Evolutionary conservation across 768 basidiomycete species (phyloP).

Genomic region (Chalciporus pseudorubinellus): DNA sequence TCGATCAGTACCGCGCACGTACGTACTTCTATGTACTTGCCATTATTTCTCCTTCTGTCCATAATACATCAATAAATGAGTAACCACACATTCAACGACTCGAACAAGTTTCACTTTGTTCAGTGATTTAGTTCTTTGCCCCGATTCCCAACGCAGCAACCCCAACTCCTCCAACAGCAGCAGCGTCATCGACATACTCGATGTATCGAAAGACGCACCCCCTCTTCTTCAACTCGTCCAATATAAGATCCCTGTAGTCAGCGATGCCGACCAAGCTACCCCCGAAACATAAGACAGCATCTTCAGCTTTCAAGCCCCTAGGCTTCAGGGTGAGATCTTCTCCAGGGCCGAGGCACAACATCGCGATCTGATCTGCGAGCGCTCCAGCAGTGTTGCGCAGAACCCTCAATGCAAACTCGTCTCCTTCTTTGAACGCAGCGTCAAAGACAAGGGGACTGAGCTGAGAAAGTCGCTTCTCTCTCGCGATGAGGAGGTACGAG

Average conservation of each 20-base stretch:
- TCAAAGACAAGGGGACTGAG: slow-evolving; percentile 76
- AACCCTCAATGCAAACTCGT: slow-evolving; percentile 62
- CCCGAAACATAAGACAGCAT: slow-evolving; percentile 70
- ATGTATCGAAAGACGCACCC: slow-evolving; percentile 67
- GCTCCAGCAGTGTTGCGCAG: slow-evolving; percentile 48
- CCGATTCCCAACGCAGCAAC: slow-evolving; percentile 35
- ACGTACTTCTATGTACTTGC: neutral
- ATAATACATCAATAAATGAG: neutral
- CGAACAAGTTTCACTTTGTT: neutral
- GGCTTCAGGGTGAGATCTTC: slow-evolving; percentile 33
- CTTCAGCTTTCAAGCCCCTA: slow-evolving; percentile 46
- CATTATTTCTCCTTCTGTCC: neutral
- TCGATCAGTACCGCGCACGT: too few relatives aligned
- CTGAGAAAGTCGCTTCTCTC: slow-evolving; percentile 74
- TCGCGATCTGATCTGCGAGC: slow-evolving; percentile 58
- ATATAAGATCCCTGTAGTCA: slow-evolving; percentile 51
- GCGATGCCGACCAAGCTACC: slow-evolving; percentile 72
- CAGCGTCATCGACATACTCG: slow-evolving; percentile 68
- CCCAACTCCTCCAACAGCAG: slow-evolving; percentile 59
- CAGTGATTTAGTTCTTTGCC: neutral
- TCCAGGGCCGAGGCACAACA: slow-evolving; percentile 41
- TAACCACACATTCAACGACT: neutral
- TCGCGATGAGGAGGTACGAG: slow-evolving; percentile 34
- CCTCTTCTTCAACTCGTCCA: slow-evolving; percentile 52
- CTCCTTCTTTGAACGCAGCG: slow-evolving; percentile 67